Evolutionary conservation across 768 basidiomycete species (phyloP).

Genomic region (Lyophyllum decastes): DNA sequence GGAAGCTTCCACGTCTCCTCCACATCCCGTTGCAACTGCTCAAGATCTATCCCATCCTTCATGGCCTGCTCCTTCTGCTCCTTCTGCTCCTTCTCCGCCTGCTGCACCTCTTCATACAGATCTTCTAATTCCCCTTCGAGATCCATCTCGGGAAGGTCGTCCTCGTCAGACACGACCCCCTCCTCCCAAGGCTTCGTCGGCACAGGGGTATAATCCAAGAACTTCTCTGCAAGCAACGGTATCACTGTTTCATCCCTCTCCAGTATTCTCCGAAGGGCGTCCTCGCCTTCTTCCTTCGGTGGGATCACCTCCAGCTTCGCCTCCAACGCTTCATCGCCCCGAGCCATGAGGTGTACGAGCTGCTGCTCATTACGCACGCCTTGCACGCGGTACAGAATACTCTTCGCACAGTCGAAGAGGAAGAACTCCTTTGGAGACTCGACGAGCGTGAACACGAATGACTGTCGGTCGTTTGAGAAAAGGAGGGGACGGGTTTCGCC

Average conservation of each 20-base stretch:
- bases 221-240: conserved; percentile 29
- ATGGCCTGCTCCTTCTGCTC: not conserved
- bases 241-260: conserved; percentile 32
- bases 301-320: conserved; percentile 11
- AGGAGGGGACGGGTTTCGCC: conserved; percentile 34
- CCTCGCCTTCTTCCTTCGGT: conserved; percentile 27
- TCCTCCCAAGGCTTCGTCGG: conserved; percentile 19
- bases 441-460: conserved; percentile 25
- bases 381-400: conserved; percentile 12
- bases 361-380: conserved; percentile 14
- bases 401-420: conserved; percentile 13
- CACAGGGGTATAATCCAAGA: conserved; percentile 30
- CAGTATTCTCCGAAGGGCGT: conserved; percentile 26
- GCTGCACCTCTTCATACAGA: not conserved
- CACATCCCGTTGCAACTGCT: not conserved
- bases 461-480: conserved; percentile 21
- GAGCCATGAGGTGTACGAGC: conserved; percentile 15
- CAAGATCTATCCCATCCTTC: not conserved
- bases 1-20: not conserved
- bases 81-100: conserved; percentile 1
- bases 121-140: not conserved
- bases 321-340: conserved; percentile 13
- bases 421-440: conserved; percentile 19
- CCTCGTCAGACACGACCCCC: not conserved
- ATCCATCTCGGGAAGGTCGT: not conserved